Base-by-base conservation (phyloP, 2,329 filamentous ascomycete species). In the Elsinoe ampelina region DNA sequence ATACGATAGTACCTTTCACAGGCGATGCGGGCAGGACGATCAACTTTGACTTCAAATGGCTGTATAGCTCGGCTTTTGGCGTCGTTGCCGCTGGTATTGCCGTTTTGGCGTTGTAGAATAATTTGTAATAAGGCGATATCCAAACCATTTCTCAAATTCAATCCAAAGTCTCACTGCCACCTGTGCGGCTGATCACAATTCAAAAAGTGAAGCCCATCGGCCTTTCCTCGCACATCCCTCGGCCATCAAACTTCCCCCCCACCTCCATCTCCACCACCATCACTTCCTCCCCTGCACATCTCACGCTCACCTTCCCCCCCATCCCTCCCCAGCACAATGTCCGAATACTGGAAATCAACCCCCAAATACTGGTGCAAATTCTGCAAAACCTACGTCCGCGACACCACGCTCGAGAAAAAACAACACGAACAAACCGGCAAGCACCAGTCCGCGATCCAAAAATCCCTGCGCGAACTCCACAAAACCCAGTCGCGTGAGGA, bases 291-390 rank as follows among this genome's bases (percentile, higher is more conserved):
- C 26, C 17, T 3, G 13, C 2, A 7, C 15, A 7, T 15, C 7
- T 19, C 30, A 2, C 34, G 1, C 2, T 38, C 17, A 13, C 34
- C 34, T 10, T n/a, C 8, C 12, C 36, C 10, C 50, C 13, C n/a
- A n/a, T 22, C 50, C 20, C 17, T 20, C 12, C 11, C 20, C 12
- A 5, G 22, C 22, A 54, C 7, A 6, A 97, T 98, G 93, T 85
- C 93, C 0, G 93, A 97, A 78, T 95, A 95, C 74, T 97, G 93
- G 93, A 97, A 97, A 71, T 96, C 92, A 17, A 95, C 91, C 34
- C 91, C 91, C 5, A 92, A 86, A 69, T 95, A 95, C 75, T 97
- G 91, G 90, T 98, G 93, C 81, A 97, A 97, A 72, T 89, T 95
- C 77, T 98, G 93, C 80, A 82, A 83, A 68, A 82, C 81, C 68